These are phyloP conservation scores for Fistulinella cinereoalba DNA, from an alignment of 1,284 basidiomycete species.

Conservation along the genomic window DNA sequence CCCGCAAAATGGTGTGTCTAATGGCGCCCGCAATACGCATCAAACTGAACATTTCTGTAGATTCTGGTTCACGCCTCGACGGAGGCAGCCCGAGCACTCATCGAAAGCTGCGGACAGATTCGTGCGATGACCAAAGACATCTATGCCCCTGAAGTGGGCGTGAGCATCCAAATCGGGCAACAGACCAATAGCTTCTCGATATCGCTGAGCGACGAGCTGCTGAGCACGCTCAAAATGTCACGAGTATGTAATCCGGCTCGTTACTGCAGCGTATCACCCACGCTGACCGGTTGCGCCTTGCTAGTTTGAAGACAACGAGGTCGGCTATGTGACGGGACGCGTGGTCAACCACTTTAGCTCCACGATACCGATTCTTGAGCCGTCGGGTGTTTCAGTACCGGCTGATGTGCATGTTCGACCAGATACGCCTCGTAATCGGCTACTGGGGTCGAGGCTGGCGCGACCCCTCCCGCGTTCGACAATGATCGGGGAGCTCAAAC, in stretches of 20 bases:
- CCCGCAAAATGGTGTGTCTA: constrained; percentile 79
- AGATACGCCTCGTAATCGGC: constrained; percentile 36
- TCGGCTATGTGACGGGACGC: constrained; percentile 86
- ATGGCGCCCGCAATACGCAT: constrained; percentile 1
- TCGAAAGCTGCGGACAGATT: constrained; percentile 78
- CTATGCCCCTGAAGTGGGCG: constrained; percentile 70
- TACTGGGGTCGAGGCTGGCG: constrained; percentile 59
- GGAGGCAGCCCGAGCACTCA: constrained; percentile 66
- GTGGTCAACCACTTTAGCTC: constrained; percentile 82
- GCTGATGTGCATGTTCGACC: constrained; percentile 26
- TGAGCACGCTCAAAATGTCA: constrained; percentile 83
- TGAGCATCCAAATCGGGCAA: constrained; percentile 88
- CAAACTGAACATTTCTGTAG: constrained; percentile 40
- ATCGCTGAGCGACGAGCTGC: constrained; percentile 85
- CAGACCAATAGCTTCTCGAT: constrained; percentile 95
- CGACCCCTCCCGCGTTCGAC: constrained; percentile 76
- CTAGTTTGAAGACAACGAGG: constrained; percentile 96
- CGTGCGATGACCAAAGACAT: constrained; percentile 90
- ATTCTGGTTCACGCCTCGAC: constrained; percentile 82
- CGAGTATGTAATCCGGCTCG: constrained; percentile 52
- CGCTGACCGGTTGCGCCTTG: constrained; percentile 9
- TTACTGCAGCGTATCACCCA: neutral
- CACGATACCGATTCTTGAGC: constrained; percentile 67
- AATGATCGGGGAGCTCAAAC: constrained; percentile 93
- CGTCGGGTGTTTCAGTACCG: constrained; percentile 37